Evolutionary conservation across 192 early-diverging fungal genomes (phyloP).

Genomic region (Backusella circina): DNA sequence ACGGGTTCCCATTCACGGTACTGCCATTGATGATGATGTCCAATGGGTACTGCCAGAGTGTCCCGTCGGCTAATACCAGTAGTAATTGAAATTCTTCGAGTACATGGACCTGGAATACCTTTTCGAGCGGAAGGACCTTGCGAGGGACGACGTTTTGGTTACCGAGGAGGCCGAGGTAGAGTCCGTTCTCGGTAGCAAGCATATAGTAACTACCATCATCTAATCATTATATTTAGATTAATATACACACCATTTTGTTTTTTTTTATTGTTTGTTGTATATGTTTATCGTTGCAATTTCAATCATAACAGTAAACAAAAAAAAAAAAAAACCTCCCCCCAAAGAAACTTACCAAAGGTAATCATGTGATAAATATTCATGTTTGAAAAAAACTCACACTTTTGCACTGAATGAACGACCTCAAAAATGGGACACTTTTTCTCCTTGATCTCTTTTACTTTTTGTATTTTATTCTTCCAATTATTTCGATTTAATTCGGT

Average conservation of each 20-base stretch:
- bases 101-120: constrained; percentile 81
- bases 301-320: background rate
- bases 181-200: constrained; percentile 81
- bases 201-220: constrained; percentile 59
- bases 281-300: background rate
- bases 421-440: background rate
- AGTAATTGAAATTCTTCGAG: constrained; percentile 76
- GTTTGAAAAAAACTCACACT: constrained; percentile 35
- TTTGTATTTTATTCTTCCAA: background rate
- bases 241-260: background rate
- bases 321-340: constrained; percentile 2
- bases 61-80: constrained; percentile 78
- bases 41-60: constrained; percentile 51
- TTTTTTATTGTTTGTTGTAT: no score
- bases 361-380: constrained; percentile 53
- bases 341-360: constrained; percentile 39
- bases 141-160: constrained; percentile 69
- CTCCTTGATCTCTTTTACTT: background rate
- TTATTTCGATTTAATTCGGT: background rate
- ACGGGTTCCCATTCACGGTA: background rate
- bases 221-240: constrained; percentile 38
- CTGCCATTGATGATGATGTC: constrained; percentile 45
- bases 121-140: constrained; percentile 64
- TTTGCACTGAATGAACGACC: background rate
- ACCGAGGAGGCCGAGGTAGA: constrained; percentile 61